Evolutionary conservation across 495 filamentous ascomycete genomes (phyloP), one percentile per base, ranked within the genome.

Genomic region (Achaetomiella virescens): DNA sequence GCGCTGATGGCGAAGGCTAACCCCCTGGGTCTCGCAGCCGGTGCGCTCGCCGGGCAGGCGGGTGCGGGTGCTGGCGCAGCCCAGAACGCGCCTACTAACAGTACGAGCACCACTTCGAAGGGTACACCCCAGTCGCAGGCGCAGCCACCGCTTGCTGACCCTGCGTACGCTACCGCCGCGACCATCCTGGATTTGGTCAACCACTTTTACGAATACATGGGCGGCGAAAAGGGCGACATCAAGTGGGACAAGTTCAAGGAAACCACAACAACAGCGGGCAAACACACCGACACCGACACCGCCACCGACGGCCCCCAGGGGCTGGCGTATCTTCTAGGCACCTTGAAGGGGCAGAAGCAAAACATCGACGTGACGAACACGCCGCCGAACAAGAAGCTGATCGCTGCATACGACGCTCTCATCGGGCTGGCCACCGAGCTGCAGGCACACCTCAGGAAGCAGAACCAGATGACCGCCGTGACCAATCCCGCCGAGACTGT

Each of bases 131-230:
- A n/a, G n/a, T n/a, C n/a, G n/a, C n/a, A 9, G 29, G 24, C 15
- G 7, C 48, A 38, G n/a, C 12, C 11, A 6, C 45, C 20, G 24
- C 45, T 33, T 2, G 14, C n/a, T 10, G 45, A 48, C 45, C 45
- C 45, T n/a, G 25, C 45, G n/a, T 48, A 48, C 25, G 45, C 45
- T 10, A 9, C 22, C 9, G 45, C 45, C 3, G 31, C 31, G 15
- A 33, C 45, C 14, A 48, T 48, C 31, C 45, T 18, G 25, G 24
- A 48, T 25, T n/a, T 48, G 25, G 45, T 48, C 25, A 48, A 48
- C 27, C 45, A 48, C 45, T 48, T 17, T 11, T 48, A 31, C n/a
- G 45, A 48, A 25, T 48, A 31, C 18, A 22, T 48, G 14, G 45
- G 45, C 20, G 45, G 45, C 25, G 45, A 48, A 2, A 29, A 27